phyloP scores from a whole-genome alignment of 345 rosid genomes.

The Aquilaria malaccensis region DNA sequence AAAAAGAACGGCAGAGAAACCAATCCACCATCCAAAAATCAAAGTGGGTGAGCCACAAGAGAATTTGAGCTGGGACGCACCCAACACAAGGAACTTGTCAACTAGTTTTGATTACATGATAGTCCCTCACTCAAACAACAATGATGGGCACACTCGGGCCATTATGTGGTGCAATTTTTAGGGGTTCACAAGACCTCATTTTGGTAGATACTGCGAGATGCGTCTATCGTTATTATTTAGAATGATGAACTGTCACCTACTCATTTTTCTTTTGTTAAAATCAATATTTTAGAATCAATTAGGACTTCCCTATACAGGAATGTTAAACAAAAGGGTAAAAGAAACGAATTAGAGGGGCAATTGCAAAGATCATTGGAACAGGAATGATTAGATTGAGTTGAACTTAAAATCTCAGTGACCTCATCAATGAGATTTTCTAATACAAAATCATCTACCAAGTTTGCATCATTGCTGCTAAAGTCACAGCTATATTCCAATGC shows the following conservation, averaged over 20 bases:
- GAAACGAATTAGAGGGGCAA: neutral
- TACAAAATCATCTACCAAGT: conserved; percentile 27
- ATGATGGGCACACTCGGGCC: no score
- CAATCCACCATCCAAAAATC: neutral
- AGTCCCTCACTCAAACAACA: no score
- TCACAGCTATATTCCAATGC: conserved; percentile 18
- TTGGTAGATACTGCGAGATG: no score
- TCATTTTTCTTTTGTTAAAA: no score
- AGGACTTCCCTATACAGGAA: no score
- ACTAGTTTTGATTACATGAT: no score
- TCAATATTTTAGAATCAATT: no score
- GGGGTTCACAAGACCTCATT: no score
- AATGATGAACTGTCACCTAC: no score
- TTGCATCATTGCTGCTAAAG: conserved; percentile 5
- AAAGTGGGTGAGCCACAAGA: neutral
- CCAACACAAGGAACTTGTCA: neutral
- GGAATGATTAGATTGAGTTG: conserved; percentile 8
- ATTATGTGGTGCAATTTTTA: no score
- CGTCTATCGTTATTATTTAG: no score
- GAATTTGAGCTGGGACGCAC: neutral
- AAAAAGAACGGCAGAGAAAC: neutral
- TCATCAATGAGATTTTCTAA: conserved; percentile 17
- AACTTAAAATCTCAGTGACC: conserved; percentile 17
- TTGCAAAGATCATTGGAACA: neutral
- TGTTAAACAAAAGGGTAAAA: neutral